Base-by-base conservation (phyloP, 192 early-diverging fungal genomes). In the Coemansia sp. region DNA sequence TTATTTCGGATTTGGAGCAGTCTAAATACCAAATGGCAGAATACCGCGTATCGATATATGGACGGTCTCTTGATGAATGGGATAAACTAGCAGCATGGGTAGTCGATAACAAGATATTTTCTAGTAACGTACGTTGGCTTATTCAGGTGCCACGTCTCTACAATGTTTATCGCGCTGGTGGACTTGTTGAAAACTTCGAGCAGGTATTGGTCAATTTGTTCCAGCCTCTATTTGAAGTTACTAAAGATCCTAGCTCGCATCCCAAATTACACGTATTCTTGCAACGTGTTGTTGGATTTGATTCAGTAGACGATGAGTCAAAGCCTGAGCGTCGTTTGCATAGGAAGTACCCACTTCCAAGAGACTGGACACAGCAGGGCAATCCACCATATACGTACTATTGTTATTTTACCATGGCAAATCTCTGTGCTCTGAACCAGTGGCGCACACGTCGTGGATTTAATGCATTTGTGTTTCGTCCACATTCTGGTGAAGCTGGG, bases 301-400 rank as follows among this genome's bases (percentile, higher is more conserved):
- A 98, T 67, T 87, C 86, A 31, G 95, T 98, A 0, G 95, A 98
- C 74, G 95, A 98, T 67, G 95, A 98, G 72, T 92, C 90, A 64
- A 94, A 93, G 78, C 75, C 89, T 6, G 95, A 98, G 78, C 74
- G 89, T 17, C 85, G 93, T 14, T 86, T 90, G 25, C 91, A 90
- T 72, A 88, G 85, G 60, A 94, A 95, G 72, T 98, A 88, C 68
- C 90, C 90, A 19, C 72, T 80, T 36, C 88, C 91, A 5, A 64
- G 77, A 3, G 72, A 82, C 36, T 92, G 89, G 91, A 52, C 76
- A 32, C 80, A 64, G 6, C 6, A 61, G 20, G 59, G 79, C 63
- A 94, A 96, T 74, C 95, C 95, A 65, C 95, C 95, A 7, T 98
- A 98, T 77, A 88, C 90, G 20, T 98, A 98, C 81, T 95, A 93